Percentiles rank a stretch among this genome's conserved stretches.
Conservation (phyloP, 345 rosid species). For the Eucalyptus regnans region DNA sequence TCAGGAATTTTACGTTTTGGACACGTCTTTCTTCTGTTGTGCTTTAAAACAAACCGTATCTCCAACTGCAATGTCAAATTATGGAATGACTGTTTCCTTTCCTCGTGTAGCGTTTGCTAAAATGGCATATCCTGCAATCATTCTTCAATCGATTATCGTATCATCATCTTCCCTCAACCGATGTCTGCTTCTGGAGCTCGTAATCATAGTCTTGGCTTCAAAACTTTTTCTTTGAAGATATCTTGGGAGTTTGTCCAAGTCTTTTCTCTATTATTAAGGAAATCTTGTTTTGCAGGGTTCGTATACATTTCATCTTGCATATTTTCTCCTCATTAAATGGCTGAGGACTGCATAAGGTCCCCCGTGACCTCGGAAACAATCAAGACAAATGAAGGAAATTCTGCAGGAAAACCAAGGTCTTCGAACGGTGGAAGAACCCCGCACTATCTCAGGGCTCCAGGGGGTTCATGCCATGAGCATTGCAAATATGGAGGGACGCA, state of each 20-base stretch:
- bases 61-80: neutral
- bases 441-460: slow-evolving; percentile 16
- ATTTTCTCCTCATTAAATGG: neutral
- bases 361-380: neutral
- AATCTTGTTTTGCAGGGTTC: neutral
- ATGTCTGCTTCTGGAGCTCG: neutral
- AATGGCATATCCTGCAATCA: neutral
- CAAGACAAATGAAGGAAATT: neutral
- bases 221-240: neutral
- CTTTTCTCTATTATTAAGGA: neutral
- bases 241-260: neutral
- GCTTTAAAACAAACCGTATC: neutral
- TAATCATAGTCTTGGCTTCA: neutral
- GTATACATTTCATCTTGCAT: neutral
- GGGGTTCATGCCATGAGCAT: slow-evolving; percentile 20
- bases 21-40: neutral
- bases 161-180: neutral
- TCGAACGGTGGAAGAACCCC: slow-evolving; percentile 1
- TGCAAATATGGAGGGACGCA: slow-evolving; percentile 14
- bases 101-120: neutral
- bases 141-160: neutral
- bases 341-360: neutral
- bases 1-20: neutral
- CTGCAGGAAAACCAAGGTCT: neutral
- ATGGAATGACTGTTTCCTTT: neutral